Conservation (phyloP, 2,329 filamentous ascomycete species). For the Ilyonectria destructans region DNA sequence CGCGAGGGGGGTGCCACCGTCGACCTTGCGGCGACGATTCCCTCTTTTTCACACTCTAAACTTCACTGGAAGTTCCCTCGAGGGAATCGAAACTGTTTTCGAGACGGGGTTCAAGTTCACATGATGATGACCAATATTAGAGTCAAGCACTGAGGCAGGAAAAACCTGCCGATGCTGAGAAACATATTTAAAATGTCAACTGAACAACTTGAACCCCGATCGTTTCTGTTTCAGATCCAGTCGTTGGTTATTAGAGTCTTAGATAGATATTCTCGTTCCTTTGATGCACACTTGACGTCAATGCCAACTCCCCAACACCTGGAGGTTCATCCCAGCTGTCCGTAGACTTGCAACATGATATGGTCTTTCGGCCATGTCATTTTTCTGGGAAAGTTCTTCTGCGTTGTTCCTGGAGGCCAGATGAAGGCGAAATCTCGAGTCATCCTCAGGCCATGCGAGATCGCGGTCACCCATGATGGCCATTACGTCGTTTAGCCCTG, state of each 20-base stretch:
- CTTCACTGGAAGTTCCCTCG: constrained; percentile 61
- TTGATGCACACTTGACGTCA: neutral
- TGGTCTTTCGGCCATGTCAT: neutral
- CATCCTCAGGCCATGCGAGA: neutral
- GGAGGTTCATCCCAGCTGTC: neutral
- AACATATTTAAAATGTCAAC: constrained; percentile 51
- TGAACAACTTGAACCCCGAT: constrained; percentile 50
- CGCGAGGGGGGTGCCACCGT: constrained; percentile 80
- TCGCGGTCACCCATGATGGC: too few relatives aligned
- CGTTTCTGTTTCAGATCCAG: constrained; percentile 12
- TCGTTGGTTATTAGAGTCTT: neutral
- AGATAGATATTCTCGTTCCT: constrained; percentile 5
- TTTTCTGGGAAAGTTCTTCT: neutral
- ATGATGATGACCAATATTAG: constrained; percentile 95
- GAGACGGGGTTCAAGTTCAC: constrained; percentile 71
- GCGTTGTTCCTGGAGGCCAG: neutral
- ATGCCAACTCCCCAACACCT: neutral
- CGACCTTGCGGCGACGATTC: constrained; percentile 44
- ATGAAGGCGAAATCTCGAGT: neutral
- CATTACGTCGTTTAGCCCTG: too few relatives aligned
- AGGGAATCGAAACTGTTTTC: constrained; percentile 37
- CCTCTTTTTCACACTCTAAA: constrained; percentile 55
- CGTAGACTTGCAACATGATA: neutral
- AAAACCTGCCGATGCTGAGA: constrained; percentile 53
- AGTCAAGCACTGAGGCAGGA: constrained; percentile 95